phyloP scores from a whole-genome alignment of 768 basidiomycete genomes.

The Gautieria morchelliformis region DNA sequence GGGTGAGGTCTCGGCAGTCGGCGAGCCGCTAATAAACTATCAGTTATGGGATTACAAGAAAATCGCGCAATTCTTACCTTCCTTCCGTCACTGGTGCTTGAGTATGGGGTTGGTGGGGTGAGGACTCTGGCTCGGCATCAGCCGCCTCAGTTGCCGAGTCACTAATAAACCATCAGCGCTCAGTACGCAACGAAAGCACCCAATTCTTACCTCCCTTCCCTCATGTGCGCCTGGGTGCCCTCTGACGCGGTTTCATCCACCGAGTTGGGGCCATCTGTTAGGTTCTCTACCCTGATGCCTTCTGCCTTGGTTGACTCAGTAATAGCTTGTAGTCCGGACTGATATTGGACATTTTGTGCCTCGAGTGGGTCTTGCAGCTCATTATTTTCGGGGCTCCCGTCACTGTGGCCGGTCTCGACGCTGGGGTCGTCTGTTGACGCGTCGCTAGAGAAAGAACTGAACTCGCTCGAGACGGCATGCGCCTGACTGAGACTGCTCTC shows the following conservation, averaged over 20 bases:
- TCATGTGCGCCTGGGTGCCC: no score
- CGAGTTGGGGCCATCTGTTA: slow-evolving; percentile 85
- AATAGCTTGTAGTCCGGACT: slow-evolving; percentile 52
- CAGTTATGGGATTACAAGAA: not conserved
- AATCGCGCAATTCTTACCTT: slow-evolving; percentile 37
- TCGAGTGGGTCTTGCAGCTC: slow-evolving; percentile 68
- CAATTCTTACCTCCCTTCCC: no score
- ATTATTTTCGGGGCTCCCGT: slow-evolving; percentile 59
- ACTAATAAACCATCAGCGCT: no score
- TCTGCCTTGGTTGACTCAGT: slow-evolving; percentile 55
- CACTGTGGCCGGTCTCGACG: slow-evolving; percentile 51
- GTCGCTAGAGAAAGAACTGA: slow-evolving; percentile 68
- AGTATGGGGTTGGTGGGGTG: no score
- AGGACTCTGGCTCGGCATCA: slow-evolving; percentile 59
- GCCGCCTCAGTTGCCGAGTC: slow-evolving; percentile 81
- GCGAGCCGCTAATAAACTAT: slow-evolving; percentile 47
- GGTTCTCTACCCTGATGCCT: slow-evolving; percentile 81
- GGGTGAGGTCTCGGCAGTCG: no score
- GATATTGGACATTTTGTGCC: slow-evolving; percentile 32
- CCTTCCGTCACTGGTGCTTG: no score
- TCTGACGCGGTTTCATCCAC: no score
- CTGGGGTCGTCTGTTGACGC: slow-evolving; percentile 84
- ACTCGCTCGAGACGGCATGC: slow-evolving; percentile 86
- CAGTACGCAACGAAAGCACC: no score
- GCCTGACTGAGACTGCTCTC: slow-evolving; percentile 83